Base-by-base conservation (phyloP, 306 rosid species). In the Vigna angularis region DNA sequence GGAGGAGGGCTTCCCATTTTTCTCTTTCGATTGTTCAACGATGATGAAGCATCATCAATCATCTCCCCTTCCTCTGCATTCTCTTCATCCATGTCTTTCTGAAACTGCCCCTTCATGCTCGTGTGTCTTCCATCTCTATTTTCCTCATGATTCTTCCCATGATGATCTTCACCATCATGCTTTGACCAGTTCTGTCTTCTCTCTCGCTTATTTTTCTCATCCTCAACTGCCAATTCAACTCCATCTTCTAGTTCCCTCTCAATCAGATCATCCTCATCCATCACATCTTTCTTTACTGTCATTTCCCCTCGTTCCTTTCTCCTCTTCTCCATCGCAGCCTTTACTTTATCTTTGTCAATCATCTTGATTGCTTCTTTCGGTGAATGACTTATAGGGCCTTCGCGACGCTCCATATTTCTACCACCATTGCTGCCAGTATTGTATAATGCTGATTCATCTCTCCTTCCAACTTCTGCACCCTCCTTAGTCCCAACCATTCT, bases 211-310 rank as follows among this genome's bases (percentile, higher is more conserved):
- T 73, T 89, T 79, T 86, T 95, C 84, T 89, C 98, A 64, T 78
- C 85, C 74, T 91, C 96, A 12, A 79, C 89, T 36, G 94, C 97
- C 63, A 95, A 68, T 75, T 95, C 97, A 76, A 95, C 85, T 70
- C 98, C 98, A 83, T 90, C 98, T 85, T 95, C 98, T 20, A 95
- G 88, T 82, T 92, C 97, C 85, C 87, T 86, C 86, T 92, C 98
- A 73, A 95, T 95, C 71, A 95, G 89, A 79, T 95, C 98, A 81
- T 95, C 98, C 78, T 95, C 98, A 72, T 95, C 91, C 87, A 95
- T 79, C 58, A 83, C 62, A 79, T 91, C 97, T 77, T 86, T 89
- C 87, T 89, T 95, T 63, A 84, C 48, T 40, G 90, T 79, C 71
- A 85, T 80, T 79, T 88, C 91, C 53, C 83, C 90, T 22, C 85